Evolutionary conservation across 2,329 filamentous ascomycete genomes (phyloP).

Genomic region (Calonectria multiphialidica): DNA sequence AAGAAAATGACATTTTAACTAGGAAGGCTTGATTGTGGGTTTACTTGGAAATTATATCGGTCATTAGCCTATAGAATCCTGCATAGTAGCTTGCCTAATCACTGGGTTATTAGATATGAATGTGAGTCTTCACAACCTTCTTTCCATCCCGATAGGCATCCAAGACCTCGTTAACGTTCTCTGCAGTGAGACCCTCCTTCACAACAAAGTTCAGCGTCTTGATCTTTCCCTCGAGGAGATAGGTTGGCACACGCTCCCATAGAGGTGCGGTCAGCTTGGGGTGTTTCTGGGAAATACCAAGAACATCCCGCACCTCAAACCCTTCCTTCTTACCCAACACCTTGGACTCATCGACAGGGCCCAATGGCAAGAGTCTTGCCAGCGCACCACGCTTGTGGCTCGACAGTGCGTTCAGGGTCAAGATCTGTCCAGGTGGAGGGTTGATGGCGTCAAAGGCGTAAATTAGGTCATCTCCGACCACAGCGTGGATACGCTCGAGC

Average conservation of each 20-base stretch:
- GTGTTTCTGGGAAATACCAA: not conserved
- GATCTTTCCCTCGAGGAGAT: not conserved
- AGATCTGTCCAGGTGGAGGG: not conserved
- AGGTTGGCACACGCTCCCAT: not conserved
- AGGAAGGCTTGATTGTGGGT: no score
- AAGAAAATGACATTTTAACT: no score
- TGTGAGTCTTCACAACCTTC: not conserved
- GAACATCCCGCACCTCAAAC: not conserved
- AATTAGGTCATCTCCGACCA: not conserved
- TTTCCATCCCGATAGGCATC: constrained; percentile 8
- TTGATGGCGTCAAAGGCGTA: constrained; percentile 1
- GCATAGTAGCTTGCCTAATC: no score
- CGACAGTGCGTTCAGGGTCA: not conserved
- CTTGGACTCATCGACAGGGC: not conserved
- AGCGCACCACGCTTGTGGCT: not conserved
- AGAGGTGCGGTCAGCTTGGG: not conserved
- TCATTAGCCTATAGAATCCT: no score
- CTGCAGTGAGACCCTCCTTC: not conserved
- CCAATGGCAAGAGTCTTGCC: not conserved
- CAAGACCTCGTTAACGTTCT: not conserved
- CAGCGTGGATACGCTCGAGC: not conserved
- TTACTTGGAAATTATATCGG: no score
- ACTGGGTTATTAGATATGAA: not conserved
- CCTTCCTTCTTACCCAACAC: not conserved
- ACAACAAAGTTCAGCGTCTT: not conserved